phyloP scores from a whole-genome alignment of 495 filamentous ascomycete genomes.

The Lasiosphaeris hirsuta region DNA sequence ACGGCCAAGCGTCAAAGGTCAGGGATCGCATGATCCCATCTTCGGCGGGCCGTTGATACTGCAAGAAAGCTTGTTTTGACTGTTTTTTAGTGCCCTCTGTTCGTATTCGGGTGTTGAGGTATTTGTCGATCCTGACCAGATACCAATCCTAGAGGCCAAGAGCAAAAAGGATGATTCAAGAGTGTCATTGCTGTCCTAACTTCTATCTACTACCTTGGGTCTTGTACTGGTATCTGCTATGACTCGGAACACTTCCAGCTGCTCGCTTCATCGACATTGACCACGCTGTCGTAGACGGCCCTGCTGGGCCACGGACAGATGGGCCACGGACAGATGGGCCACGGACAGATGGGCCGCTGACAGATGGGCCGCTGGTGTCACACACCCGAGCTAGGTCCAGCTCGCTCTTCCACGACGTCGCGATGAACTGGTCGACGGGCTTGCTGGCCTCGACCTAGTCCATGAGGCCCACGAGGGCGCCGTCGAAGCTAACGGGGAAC shows the following conservation, averaged over 20 bases:
- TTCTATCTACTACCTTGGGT: neutral
- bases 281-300: slow-evolving; percentile 24
- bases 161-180: no score
- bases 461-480: slow-evolving; percentile 55
- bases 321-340: slow-evolving; percentile 46
- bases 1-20: no score
- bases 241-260: slow-evolving; percentile 18
- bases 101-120: no score
- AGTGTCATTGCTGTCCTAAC: no score
- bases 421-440: slow-evolving; percentile 40
- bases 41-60: no score
- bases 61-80: no score
- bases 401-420: slow-evolving; percentile 41
- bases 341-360: slow-evolving; percentile 46
- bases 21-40: no score
- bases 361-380: slow-evolving; percentile 44
- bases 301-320: slow-evolving; percentile 44
- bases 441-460: slow-evolving; percentile 50
- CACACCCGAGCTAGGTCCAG: slow-evolving; percentile 32
- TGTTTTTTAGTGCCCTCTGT: no score
- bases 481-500: slow-evolving; percentile 59
- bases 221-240: neutral
- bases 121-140: no score
- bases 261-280: slow-evolving; percentile 8
- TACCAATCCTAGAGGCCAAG: no score